These are phyloP conservation scores for Fusarium camptoceras DNA, from an alignment of 2,329 filamentous ascomycete genomes.

Conservation along the genomic window DNA sequence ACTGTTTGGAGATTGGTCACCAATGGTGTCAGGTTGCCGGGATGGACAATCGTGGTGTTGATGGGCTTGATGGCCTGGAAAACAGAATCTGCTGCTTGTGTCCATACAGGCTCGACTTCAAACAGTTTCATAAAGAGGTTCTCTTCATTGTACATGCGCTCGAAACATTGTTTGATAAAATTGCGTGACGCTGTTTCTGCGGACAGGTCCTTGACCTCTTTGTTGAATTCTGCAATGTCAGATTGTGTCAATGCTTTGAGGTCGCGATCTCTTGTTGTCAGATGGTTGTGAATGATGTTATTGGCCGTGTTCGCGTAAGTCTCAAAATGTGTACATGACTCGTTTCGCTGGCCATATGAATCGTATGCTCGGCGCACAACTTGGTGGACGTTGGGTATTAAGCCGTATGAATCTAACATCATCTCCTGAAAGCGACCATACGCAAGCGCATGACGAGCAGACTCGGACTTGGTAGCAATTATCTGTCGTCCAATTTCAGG, in stretches of 20 bases:
- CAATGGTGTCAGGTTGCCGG: slow-evolving; percentile 65
- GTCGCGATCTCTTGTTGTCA: slow-evolving; percentile 65
- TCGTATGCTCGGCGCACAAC: slow-evolving; percentile 65
- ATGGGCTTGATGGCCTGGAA: slow-evolving; percentile 63
- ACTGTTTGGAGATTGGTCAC: slow-evolving; percentile 62
- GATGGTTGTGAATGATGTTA: slow-evolving; percentile 66
- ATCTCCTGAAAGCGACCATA: slow-evolving; percentile 71
- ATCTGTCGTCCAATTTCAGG: slow-evolving; percentile 67
- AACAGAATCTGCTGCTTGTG: slow-evolving; percentile 60
- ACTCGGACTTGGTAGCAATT: slow-evolving; percentile 66
- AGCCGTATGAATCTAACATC: slow-evolving; percentile 65
- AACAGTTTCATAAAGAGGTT: slow-evolving; percentile 67
- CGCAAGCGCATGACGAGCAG: slow-evolving; percentile 68
- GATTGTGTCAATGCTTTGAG: slow-evolving; percentile 64
- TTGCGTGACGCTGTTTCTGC: slow-evolving; percentile 68
- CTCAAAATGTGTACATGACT: slow-evolving; percentile 58
- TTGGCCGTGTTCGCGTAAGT: slow-evolving; percentile 66
- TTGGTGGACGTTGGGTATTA: slow-evolving; percentile 67
- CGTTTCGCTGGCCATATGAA: slow-evolving; percentile 59
- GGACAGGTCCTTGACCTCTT: slow-evolving; percentile 62
- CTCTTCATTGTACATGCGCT: slow-evolving; percentile 67
- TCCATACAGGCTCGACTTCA: slow-evolving; percentile 66
- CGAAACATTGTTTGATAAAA: slow-evolving; percentile 70
- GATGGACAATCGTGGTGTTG: slow-evolving; percentile 64
- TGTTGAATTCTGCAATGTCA: slow-evolving; percentile 66